Evolutionary conservation across 805 yeast species (phyloP), one percentile per base, ranked within the genome.

Genomic region (Metschnikowia lachancei): DNA sequence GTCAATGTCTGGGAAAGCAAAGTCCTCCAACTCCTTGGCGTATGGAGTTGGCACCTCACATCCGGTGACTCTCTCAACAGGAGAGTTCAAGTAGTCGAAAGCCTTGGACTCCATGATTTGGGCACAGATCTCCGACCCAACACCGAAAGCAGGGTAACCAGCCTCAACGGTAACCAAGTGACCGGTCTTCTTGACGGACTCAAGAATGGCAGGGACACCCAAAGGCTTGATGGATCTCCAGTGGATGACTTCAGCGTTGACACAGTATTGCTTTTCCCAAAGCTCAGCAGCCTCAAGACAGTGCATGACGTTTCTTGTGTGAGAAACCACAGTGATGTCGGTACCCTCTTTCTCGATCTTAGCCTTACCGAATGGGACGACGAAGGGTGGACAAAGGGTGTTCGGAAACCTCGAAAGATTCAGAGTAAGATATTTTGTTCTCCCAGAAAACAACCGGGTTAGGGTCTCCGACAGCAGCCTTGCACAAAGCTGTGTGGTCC

Each of bases 21-120:
- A 87, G 75, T 87, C 95, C 82, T 94, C 99, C 67, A 94, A 81
- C 75, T 85, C 91, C 71, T 83, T 81, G 60, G 97, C 96, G 67
- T 94, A 94, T 56, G 99, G 99, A 58, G 99, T 94, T 71, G 99
- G 99, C 29, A 91, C 97, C 76, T 94, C 99, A 66, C 98, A 95
- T 70, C 99, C 99, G 50, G 99, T 94, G 62, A 91, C 92, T 80
- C 99, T 89, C 76, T 85, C 95, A 57, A 94, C 88, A 60, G 99
- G 99, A 51, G 98, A 95, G 73, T 94, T 99, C 65, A 94, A 81
- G 81, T 90, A 88, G 74, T 94, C 99, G 58, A 94, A 94, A 44
- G 96, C 98, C 73, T 91, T 97, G 49, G 95, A 82, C 76, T 94
- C 99, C 97, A 94, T 90, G 66, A 94, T 78, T 74, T 90, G 96